Percentiles rank a stretch among this genome's conserved stretches.
Evolutionary conservation across 495 filamentous ascomycete species (phyloP).

Genomic region (Polyplosphaeria fusca): DNA sequence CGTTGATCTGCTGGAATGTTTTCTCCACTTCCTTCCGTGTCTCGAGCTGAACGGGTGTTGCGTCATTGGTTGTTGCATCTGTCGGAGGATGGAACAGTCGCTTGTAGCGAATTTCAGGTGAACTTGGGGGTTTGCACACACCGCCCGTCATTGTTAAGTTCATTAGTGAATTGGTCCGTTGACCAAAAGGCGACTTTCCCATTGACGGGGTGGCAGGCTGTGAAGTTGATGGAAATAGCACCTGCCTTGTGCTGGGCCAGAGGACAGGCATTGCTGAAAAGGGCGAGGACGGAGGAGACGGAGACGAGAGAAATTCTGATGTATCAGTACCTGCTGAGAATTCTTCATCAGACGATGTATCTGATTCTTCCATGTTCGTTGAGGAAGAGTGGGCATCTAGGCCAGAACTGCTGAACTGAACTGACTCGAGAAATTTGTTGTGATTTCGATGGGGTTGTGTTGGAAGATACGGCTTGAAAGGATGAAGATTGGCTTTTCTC

Average conservation of each 20-base stretch:
- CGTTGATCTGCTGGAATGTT: constrained; percentile 5
- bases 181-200: neutral
- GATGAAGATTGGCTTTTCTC: too few species aligned
- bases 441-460: too few species aligned
- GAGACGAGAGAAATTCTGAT: constrained; percentile 20
- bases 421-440: too few species aligned
- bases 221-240: constrained; percentile 30
- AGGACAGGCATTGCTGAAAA: constrained; percentile 1
- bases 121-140: constrained; percentile 4
- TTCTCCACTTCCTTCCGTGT: constrained; percentile 7
- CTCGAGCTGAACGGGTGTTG: neutral
- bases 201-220: constrained; percentile 30
- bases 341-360: constrained; percentile 12
- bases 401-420: neutral
- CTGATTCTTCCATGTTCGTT: constrained; percentile 6
- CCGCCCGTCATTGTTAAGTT: constrained; percentile 23
- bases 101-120: constrained; percentile 37
- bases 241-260: constrained; percentile 33
- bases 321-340: constrained; percentile 22
- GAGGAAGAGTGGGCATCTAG: constrained; percentile 4
- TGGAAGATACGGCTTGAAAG: too few species aligned
- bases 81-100: constrained; percentile 32
- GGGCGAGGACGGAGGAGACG: neutral
- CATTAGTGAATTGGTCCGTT: constrained; percentile 1
- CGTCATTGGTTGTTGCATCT: neutral